Conservation (phyloP, 306 rosid species). For the Trichosanthes truncata region DNA sequence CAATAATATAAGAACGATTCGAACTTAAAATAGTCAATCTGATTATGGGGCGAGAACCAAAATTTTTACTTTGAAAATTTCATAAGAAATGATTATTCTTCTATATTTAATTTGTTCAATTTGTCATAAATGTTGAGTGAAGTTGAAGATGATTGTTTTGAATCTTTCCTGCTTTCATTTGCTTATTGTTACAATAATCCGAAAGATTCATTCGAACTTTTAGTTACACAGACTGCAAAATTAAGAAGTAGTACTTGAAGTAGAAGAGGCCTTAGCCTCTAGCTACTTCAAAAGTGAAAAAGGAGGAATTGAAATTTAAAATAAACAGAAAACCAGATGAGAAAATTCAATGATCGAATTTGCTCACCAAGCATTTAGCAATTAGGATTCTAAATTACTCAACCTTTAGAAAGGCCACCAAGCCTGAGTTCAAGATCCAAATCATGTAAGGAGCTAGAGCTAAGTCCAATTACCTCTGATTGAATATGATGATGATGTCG, state of each 20-base stretch:
- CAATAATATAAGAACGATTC: neutral
- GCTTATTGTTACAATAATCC: neutral
- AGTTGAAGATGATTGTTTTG: neutral
- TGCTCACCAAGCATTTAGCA: neutral
- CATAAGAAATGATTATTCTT: neutral
- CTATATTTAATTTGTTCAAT: neutral
- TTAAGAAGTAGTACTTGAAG: neutral
- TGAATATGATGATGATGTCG: neutral
- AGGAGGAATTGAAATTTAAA: neutral
- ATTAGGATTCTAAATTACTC: neutral
- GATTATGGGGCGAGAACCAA: neutral
- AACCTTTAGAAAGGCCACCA: constrained; percentile 3
- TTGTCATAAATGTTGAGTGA: neutral
- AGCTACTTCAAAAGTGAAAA: neutral
- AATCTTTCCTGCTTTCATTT: neutral
- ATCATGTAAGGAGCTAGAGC: constrained; percentile 2
- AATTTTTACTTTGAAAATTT: neutral
- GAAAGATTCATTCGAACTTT: neutral
- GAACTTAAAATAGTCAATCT: neutral
- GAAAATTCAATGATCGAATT: neutral
- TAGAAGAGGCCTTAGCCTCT: neutral
- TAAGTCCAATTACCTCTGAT: constrained; percentile 5
- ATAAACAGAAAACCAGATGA: neutral
- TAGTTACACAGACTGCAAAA: neutral
- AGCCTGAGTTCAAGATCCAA: constrained; percentile 11